phyloP scores from a whole-genome alignment of 169 alveolate genomes.

The Plasmodium blacklocki region DNA sequence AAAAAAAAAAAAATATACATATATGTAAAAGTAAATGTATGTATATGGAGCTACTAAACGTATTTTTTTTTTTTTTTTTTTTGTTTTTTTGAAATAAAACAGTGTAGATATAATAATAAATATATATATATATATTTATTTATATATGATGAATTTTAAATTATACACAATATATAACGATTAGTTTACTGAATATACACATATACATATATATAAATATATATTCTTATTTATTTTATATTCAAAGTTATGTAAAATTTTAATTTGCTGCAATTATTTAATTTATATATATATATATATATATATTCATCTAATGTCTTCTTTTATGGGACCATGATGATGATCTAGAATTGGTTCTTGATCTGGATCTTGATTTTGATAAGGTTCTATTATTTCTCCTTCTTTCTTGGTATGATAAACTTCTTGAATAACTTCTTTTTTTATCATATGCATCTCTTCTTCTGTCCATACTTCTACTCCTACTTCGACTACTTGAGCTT shows the following conservation, averaged over 20 bases:
- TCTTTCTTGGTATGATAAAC: conserved; percentile 62
- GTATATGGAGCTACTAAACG: conserved; percentile 10
- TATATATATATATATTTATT: too few species aligned
- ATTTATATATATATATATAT: background rate
- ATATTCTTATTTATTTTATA: background rate
- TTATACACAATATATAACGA: conserved; percentile 13
- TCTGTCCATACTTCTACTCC: conserved; percentile 77
- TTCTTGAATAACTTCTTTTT: conserved; percentile 74
- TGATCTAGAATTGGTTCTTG: conserved; percentile 62
- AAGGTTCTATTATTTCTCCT: conserved; percentile 60
- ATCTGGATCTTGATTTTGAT: conserved; percentile 61
- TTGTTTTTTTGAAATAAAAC: conserved; percentile 1
- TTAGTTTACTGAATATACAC: conserved; percentile 8
- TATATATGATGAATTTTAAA: conserved; percentile 12
- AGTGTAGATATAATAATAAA: background rate
- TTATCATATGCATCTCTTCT: conserved; percentile 77
- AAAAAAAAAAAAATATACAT: background rate
- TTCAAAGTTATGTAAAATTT: background rate
- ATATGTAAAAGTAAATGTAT: conserved; percentile 3
- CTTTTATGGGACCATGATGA: conserved; percentile 75
- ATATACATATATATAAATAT: conserved; percentile 11
- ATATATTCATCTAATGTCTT: conserved; percentile 45
- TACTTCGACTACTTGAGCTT: conserved; percentile 59
- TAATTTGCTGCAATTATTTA: conserved; percentile 3
- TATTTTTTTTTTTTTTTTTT: too few species aligned